A percentile compares a stretch with the other conserved stretches of the same genome.
These are phyloP conservation scores for Colletotrichum musae DNA, from an alignment of 2,329 filamentous ascomycete genomes.

Conservation along the genomic window DNA sequence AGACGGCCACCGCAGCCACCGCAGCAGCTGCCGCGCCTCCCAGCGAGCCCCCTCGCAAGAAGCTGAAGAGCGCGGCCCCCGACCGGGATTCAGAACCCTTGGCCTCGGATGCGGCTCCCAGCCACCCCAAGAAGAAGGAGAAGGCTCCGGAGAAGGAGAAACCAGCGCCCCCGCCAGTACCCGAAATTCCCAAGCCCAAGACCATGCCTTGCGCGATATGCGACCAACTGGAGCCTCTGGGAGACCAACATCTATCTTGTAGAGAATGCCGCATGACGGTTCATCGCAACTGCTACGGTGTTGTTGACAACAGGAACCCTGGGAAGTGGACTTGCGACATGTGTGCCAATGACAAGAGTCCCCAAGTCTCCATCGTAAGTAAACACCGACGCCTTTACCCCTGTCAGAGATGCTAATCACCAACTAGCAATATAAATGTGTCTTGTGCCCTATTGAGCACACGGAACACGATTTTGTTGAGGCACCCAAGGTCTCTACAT, in stretches of 20 bases:
- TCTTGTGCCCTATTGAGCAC: slow-evolving; percentile 87
- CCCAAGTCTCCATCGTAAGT: slow-evolving; percentile 90
- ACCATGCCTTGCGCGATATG: slow-evolving; percentile 90
- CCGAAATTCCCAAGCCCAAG: slow-evolving; percentile 84
- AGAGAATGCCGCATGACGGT: slow-evolving; percentile 92
- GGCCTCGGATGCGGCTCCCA: slow-evolving; percentile 60
- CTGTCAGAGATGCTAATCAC: not conserved
- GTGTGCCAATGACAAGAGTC: slow-evolving; percentile 94
- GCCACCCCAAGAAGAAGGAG: slow-evolving; percentile 71
- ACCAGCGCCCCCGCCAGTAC: slow-evolving; percentile 74
- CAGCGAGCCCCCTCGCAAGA: slow-evolving; percentile 75
- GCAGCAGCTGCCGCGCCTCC: slow-evolving; percentile 46
- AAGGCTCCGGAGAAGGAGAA: slow-evolving; percentile 73
- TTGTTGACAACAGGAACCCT: slow-evolving; percentile 76
- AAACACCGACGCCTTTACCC: not conserved
- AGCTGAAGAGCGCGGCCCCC: slow-evolving; percentile 67
- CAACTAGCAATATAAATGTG: slow-evolving; percentile 86
- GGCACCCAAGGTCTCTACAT: slow-evolving; percentile 80
- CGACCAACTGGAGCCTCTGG: slow-evolving; percentile 77
- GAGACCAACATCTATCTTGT: slow-evolving; percentile 83
- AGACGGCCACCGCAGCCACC: slow-evolving; percentile 49
- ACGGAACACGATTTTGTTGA: slow-evolving; percentile 90
- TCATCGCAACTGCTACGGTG: slow-evolving; percentile 93
- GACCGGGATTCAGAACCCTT: slow-evolving; percentile 67
- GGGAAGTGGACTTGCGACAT: slow-evolving; percentile 96